Percentiles rank a stretch among this genome's conserved stretches.
Conservation (phyloP, 768 basidiomycete species). For the Kwoniella mangroviensis region DNA sequence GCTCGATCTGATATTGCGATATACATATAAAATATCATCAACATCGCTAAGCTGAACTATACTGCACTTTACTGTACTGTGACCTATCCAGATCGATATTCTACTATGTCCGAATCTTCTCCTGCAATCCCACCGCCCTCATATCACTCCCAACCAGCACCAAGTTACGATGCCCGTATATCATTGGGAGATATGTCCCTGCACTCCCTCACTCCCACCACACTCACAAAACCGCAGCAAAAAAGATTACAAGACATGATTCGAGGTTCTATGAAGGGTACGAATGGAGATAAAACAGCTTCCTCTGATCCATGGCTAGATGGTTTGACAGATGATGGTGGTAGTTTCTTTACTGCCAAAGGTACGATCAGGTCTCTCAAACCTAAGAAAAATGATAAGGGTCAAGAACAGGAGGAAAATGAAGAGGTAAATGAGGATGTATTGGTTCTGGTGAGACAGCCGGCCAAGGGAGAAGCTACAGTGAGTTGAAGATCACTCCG, state of each 20-base stretch:
- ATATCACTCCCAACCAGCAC: background rate
- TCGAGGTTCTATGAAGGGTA: conserved; percentile 8
- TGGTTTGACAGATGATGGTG: conserved; percentile 20
- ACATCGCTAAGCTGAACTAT: no score
- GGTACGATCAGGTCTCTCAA: conserved; percentile 14
- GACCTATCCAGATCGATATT: no score
- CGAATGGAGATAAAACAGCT: background rate
- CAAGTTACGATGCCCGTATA: background rate
- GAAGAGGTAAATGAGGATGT: conserved; percentile 20
- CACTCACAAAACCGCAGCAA: conserved; percentile 16
- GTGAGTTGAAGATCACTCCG: background rate
- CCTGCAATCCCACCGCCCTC: background rate
- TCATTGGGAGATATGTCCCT: conserved; percentile 21
- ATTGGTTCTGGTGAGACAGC: conserved; percentile 13
- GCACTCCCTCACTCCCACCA: conserved; percentile 14
- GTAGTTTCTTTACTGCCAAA: conserved; percentile 22
- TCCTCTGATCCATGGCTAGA: conserved; percentile 1
- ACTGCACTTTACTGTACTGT: no score
- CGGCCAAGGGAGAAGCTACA: background rate
- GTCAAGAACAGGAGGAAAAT: background rate
- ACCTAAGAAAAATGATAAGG: background rate
- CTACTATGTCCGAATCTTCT: background rate
- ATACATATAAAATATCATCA: background rate
- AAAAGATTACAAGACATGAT: conserved; percentile 17
- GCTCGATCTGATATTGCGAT: background rate